Base-by-base conservation (phyloP, 2,329 filamentous ascomycete species). In the Xylaria sp. region DNA sequence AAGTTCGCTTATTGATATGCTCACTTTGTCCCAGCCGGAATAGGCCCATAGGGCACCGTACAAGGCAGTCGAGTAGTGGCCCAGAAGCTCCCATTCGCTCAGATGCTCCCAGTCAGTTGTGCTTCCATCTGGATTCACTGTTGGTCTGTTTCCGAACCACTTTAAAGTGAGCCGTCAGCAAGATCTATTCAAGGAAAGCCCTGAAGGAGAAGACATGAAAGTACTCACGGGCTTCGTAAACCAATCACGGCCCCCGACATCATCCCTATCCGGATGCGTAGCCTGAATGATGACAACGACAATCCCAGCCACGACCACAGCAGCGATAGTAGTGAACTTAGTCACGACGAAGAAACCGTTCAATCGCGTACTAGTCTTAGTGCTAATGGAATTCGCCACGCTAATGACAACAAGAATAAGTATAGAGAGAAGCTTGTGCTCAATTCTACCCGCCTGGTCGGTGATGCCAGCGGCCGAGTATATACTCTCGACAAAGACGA, bases 11-110 rank as follows among this genome's bases (percentile, higher is more conserved):
- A 25, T 2, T 20, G 18, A 12, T 1, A 23, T 56, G 20, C 82
- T 80, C 48, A 87, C 87, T 80, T 90, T 90, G 65, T 91, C 89
- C 89, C 89, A 91, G 0, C 89, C 89, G 0, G 87, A 89, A 68
- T 90, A 91, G 0, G 87, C 89, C 89, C 88, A 91, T 0, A 91
- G 75, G 0, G 87, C 88, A 0, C 85, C 89, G 72, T 90, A 90
- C 0, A 90, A 80, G 0, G 89, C 89, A 1, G 88, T 84, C 2
- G 87, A 88, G 65, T 86, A 86, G 72, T 90, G 86, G 0, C 89
- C 89, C 31, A 90, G 83, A 12, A 87, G 81, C 65, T 89, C 87
- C 89, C 89, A 91, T 34, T 81, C 77, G 5, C 82, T 80, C 51
- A 90, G 73, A 1, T 75, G 69, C 0, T 76, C 75, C 87, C 87